Conservation (phyloP, 306 rosid genomes). For the Lupinus albus region DNA sequence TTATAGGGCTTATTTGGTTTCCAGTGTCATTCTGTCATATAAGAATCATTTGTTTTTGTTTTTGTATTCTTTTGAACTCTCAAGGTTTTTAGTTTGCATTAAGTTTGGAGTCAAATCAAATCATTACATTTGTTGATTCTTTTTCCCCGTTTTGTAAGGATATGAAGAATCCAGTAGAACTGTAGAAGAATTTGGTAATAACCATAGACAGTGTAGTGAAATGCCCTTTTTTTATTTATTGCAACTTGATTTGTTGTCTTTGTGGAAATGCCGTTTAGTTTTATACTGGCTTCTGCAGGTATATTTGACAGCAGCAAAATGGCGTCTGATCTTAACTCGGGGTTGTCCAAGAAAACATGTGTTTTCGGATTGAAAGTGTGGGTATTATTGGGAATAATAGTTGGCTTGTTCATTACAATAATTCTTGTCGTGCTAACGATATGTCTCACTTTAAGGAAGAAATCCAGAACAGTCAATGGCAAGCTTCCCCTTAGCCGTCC, state of each 20-base stretch:
- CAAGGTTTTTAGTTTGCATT: no score
- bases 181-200: slow-evolving; percentile 7
- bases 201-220: not conserved
- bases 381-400: slow-evolving; percentile 73
- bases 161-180: slow-evolving; percentile 11
- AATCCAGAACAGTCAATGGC: slow-evolving; percentile 67
- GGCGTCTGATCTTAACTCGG: slow-evolving; percentile 72
- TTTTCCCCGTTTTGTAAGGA: no score
- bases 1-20: no score
- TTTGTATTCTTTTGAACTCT: no score
- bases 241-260: slow-evolving; percentile 32
- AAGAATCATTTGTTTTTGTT: no score
- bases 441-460: slow-evolving; percentile 75
- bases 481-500: slow-evolving; percentile 62
- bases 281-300: slow-evolving; percentile 45
- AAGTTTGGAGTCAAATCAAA: no score
- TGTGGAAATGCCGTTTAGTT: slow-evolving; percentile 34
- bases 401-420: slow-evolving; percentile 66
- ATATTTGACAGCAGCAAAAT: slow-evolving; percentile 47
- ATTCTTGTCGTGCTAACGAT: slow-evolving; percentile 72
- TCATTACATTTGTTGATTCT: no score
- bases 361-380: slow-evolving; percentile 80
- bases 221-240: slow-evolving; percentile 21
- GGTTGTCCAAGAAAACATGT: slow-evolving; percentile 69
- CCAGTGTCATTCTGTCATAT: no score